Percentiles rank a stretch among this genome's conserved stretches.
Evolutionary conservation across 495 filamentous ascomycete genomes (phyloP).

Genomic region (Lophium mytilinum): DNA sequence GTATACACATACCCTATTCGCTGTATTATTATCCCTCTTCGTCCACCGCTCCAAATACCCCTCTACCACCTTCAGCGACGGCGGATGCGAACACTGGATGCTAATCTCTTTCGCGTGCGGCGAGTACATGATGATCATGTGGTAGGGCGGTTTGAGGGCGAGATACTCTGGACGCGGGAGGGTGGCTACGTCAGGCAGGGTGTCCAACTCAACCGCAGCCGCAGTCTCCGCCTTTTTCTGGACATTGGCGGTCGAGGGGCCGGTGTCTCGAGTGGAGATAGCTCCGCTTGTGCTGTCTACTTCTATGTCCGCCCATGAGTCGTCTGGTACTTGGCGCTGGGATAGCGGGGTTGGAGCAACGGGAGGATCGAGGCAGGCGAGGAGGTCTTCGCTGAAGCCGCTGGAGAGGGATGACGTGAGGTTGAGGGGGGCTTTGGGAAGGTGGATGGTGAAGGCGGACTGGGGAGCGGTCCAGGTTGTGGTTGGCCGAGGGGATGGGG

Average conservation of each 20-base stretch:
- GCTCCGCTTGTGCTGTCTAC: not conserved
- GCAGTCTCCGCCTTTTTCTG: not conserved
- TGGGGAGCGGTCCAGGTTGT: slow-evolving; percentile 1
- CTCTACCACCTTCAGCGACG: slow-evolving; percentile 5
- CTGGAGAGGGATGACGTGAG: not conserved
- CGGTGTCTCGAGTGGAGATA: not conserved
- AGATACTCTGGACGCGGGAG: slow-evolving; percentile 11
- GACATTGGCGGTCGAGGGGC: not conserved
- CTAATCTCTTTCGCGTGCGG: not conserved
- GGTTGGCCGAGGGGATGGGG: not conserved
- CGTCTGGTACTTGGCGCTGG: not conserved
- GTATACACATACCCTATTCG: slow-evolving; percentile 3
- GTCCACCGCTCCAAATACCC: slow-evolving; percentile 13
- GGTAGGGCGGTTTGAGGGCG: slow-evolving; percentile 9
- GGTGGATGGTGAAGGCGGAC: slow-evolving; percentile 5
- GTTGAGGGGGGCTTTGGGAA: not conserved
- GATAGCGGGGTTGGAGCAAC: not conserved
- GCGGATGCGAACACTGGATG: slow-evolving; percentile 9
- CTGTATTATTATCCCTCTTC: slow-evolving; percentile 7
- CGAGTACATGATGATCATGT: not conserved
- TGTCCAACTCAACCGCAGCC: not conserved
- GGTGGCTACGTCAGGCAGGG: not conserved
- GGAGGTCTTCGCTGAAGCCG: not conserved
- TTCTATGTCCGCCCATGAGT: slow-evolving; percentile 10
- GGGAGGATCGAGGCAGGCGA: slow-evolving; percentile 1